A percentile compares a stretch with the other conserved stretches of the same genome.
phyloP scores from a whole-genome alignment of 371 early-diverging fungal genomes.

The Blakeslea trispora region DNA sequence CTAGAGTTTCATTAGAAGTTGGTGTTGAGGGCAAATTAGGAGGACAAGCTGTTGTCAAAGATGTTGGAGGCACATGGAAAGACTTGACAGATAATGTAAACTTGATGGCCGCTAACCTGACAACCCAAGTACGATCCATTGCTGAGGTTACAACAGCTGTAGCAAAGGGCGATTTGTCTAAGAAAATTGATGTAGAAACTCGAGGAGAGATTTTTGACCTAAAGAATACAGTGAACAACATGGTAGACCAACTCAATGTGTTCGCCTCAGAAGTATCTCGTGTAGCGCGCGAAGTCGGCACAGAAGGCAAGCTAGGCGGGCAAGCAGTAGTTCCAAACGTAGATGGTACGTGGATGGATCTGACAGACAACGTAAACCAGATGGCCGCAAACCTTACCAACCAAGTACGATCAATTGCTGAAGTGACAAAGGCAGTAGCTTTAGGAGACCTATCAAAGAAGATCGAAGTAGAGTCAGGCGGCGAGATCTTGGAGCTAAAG shows the following conservation, averaged over 20 bases:
- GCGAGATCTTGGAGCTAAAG: constrained; percentile 62
- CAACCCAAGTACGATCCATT: constrained; percentile 57
- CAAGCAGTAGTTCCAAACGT: constrained; percentile 47
- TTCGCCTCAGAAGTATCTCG: constrained; percentile 52
- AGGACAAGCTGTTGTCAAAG: constrained; percentile 39
- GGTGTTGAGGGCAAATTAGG: constrained; percentile 56
- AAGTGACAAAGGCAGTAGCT: constrained; percentile 42
- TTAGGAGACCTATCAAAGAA: constrained; percentile 48
- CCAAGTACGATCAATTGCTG: constrained; percentile 49
- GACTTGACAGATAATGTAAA: constrained; percentile 59
- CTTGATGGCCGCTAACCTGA: constrained; percentile 53
- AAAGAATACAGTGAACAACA: constrained; percentile 68
- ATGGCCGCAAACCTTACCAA: constrained; percentile 39
- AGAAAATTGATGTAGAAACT: constrained; percentile 65
- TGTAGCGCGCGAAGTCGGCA: constrained; percentile 38
- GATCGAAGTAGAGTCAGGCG: constrained; percentile 57
- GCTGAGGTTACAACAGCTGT: constrained; percentile 59
- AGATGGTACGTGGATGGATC: constrained; percentile 54
- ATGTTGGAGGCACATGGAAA: constrained; percentile 55
- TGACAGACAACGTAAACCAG: constrained; percentile 50
- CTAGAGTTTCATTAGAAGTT: constrained; percentile 46
- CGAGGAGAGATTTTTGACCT: constrained; percentile 65
- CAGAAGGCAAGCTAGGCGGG: constrained; percentile 46
- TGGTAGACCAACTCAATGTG: constrained; percentile 48
- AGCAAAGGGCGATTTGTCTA: constrained; percentile 59